Evolutionary conservation across 2,329 filamentous ascomycete species (phyloP).

Genomic region (Knufia fluminis): DNA sequence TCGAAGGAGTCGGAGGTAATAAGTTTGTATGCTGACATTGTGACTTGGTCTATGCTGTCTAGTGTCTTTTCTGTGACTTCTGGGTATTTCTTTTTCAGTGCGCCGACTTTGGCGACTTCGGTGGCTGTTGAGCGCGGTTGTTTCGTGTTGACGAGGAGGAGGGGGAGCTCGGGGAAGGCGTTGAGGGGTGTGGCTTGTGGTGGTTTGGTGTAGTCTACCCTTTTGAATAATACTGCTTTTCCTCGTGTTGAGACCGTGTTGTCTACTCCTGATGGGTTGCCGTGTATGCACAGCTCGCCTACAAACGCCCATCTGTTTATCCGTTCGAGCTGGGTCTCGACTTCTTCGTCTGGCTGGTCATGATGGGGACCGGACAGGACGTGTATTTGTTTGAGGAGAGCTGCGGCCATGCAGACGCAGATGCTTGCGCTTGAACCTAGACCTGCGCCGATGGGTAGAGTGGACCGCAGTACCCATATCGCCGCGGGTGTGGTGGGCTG

Average conservation of each 20-base stretch:
- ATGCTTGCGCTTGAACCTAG: constrained; percentile 92
- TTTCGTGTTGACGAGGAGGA: constrained; percentile 81
- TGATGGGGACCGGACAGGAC: constrained; percentile 83
- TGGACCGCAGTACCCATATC: constrained; percentile 84
- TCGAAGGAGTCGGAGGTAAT: constrained; percentile 58
- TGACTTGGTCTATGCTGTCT: constrained; percentile 65
- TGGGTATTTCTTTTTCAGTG: constrained; percentile 62
- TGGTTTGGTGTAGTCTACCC: constrained; percentile 66
- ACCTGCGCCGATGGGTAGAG: constrained; percentile 84
- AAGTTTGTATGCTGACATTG: constrained; percentile 47
- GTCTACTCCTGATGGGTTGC: constrained; percentile 91
- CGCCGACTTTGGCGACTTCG: constrained; percentile 79
- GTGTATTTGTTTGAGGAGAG: constrained; percentile 77
- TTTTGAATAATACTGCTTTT: constrained; percentile 85
- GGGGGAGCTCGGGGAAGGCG: constrained; percentile 83
- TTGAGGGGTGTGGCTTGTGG: constrained; percentile 67
- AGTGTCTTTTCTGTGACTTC: constrained; percentile 71
- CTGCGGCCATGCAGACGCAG: constrained; percentile 75
- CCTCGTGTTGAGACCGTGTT: constrained; percentile 92
- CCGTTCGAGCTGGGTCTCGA: constrained; percentile 79
- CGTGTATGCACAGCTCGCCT: constrained; percentile 92
- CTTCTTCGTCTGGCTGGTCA: constrained; percentile 80
- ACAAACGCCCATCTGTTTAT: constrained; percentile 99
- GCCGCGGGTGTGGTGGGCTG: constrained; percentile 69
- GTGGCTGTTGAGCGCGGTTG: constrained; percentile 75